Conservation (phyloP, 2,329 filamentous ascomycete species). For the Xylariales sp. region DNA sequence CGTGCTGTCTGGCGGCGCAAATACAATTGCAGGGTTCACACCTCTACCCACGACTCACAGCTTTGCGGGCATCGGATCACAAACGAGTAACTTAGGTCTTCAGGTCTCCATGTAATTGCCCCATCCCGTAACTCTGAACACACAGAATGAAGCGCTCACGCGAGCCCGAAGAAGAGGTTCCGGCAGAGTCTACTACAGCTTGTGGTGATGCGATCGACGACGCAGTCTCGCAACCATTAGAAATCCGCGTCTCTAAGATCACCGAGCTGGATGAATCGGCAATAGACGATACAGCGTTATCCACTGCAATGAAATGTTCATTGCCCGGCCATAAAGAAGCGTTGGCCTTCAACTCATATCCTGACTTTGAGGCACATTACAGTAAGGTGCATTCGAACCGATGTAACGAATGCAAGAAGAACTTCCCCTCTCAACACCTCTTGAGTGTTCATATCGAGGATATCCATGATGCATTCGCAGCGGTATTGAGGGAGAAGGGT, state of each 20-base stretch:
- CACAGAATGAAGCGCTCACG: constrained; percentile 62
- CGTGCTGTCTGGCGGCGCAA: too few species aligned
- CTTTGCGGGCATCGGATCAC: too few species aligned
- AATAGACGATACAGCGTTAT: constrained; percentile 25
- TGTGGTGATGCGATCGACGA: constrained; percentile 7
- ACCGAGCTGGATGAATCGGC: constrained; percentile 50
- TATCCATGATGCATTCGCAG: constrained; percentile 77
- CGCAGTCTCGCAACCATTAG: constrained; percentile 13
- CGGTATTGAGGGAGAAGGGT: constrained; percentile 68
- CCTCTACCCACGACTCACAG: too few species aligned
- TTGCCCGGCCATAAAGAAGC: constrained; percentile 73
- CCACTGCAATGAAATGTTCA: constrained; percentile 67
- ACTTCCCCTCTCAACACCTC: constrained; percentile 81
- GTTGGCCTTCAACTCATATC: constrained; percentile 67
- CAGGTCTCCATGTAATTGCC: constrained; percentile 28
- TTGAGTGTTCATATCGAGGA: constrained; percentile 84
- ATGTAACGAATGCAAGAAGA: constrained; percentile 78
- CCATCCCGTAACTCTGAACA: constrained; percentile 25
- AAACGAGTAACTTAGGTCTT: neutral
- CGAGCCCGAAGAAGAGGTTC: constrained; percentile 46
- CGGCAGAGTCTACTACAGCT: constrained; percentile 18
- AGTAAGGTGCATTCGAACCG: constrained; percentile 74
- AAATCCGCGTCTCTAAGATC: constrained; percentile 45
- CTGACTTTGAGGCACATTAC: constrained; percentile 86
- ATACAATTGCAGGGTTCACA: too few species aligned